These are phyloP conservation scores for Ceratocystis cubensis DNA, from an alignment of 2,329 filamentous ascomycete genomes.

Conservation along the genomic window DNA sequence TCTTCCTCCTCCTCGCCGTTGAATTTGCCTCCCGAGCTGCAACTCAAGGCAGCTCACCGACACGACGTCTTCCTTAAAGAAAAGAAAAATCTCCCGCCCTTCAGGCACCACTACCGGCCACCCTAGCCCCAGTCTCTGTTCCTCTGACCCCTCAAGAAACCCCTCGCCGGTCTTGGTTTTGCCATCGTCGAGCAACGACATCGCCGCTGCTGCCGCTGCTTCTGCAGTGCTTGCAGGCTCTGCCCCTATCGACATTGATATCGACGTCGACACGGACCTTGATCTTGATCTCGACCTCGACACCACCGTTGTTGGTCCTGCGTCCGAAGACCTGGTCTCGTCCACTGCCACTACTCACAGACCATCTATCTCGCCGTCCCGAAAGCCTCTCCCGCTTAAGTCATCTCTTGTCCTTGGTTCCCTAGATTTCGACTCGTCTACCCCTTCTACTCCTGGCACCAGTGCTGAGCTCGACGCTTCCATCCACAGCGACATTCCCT, in stretches of 20 bases:
- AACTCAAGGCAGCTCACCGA: slow-evolving; percentile 47
- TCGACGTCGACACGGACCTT: slow-evolving; percentile 24
- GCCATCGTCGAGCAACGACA: slow-evolving; percentile 31
- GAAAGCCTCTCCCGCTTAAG: slow-evolving; percentile 33
- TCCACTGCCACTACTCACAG: slow-evolving; percentile 29
- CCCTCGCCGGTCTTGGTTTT: slow-evolving; percentile 31
- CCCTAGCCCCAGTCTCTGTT: slow-evolving; percentile 30
- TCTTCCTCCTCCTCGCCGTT: not conserved
- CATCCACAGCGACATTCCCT: slow-evolving; percentile 37
- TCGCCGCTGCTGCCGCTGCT: slow-evolving; percentile 16
- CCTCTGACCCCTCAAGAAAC: slow-evolving; percentile 26
- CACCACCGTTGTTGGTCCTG: slow-evolving; percentile 34
- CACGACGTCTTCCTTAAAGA: slow-evolving; percentile 64
- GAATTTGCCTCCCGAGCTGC: slow-evolving; percentile 39
- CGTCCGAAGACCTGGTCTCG: slow-evolving; percentile 25
- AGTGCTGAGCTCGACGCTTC: slow-evolving; percentile 44
- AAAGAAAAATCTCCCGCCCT: slow-evolving; percentile 50
- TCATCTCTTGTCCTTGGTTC: slow-evolving; percentile 28
- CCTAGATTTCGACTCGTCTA: slow-evolving; percentile 41
- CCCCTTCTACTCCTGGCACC: slow-evolving; percentile 45
- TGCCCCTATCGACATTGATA: not conserved
- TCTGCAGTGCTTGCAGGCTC: slow-evolving; percentile 13
- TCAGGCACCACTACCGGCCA: slow-evolving; percentile 23
- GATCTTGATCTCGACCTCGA: slow-evolving; percentile 29
- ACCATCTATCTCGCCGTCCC: slow-evolving; percentile 27